Evolutionary conservation across 768 basidiomycete species (phyloP).

Genomic region (Tephrocybe sp.): DNA sequence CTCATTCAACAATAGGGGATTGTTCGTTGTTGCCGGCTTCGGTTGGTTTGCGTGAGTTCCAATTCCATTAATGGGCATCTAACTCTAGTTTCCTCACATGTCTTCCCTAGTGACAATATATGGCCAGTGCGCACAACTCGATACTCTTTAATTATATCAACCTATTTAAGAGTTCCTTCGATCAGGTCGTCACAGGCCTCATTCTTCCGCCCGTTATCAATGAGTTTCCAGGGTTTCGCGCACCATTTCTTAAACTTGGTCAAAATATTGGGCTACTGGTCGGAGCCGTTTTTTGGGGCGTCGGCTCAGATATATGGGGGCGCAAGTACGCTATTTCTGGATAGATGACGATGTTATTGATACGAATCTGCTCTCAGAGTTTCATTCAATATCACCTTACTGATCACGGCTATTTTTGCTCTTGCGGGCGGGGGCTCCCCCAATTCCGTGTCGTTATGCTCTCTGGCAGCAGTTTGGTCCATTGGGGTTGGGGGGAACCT

Average conservation of each 20-base stretch:
- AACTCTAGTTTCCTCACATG: neutral
- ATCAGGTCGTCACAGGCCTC: slow-evolving; percentile 61
- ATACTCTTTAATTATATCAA: neutral
- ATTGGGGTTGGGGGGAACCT: slow-evolving; percentile 67
- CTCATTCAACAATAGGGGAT: slow-evolving; percentile 48
- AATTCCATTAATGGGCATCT: neutral
- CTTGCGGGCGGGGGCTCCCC: slow-evolving; percentile 61
- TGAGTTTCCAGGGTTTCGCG: slow-evolving; percentile 64
- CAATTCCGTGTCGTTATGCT: slow-evolving; percentile 49
- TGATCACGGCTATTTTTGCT: slow-evolving; percentile 68
- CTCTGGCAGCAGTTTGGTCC: slow-evolving; percentile 58
- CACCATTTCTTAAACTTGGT: slow-evolving; percentile 65
- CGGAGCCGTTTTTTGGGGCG: slow-evolving; percentile 69
- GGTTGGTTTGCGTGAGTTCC: slow-evolving; percentile 71
- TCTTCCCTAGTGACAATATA: slow-evolving; percentile 57
- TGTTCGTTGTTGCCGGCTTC: slow-evolving; percentile 71
- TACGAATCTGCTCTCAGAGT: no score
- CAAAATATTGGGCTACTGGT: slow-evolving; percentile 73
- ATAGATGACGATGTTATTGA: no score
- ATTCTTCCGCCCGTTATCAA: slow-evolving; percentile 63
- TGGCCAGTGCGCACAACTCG: slow-evolving; percentile 61
- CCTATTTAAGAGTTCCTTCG: neutral
- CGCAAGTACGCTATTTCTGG: slow-evolving; percentile 59
- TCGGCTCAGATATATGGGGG: slow-evolving; percentile 72
- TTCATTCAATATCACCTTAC: slow-evolving; percentile 70